Conservation (phyloP, 441 rosid species). For the Raphanus hybrid region DNA sequence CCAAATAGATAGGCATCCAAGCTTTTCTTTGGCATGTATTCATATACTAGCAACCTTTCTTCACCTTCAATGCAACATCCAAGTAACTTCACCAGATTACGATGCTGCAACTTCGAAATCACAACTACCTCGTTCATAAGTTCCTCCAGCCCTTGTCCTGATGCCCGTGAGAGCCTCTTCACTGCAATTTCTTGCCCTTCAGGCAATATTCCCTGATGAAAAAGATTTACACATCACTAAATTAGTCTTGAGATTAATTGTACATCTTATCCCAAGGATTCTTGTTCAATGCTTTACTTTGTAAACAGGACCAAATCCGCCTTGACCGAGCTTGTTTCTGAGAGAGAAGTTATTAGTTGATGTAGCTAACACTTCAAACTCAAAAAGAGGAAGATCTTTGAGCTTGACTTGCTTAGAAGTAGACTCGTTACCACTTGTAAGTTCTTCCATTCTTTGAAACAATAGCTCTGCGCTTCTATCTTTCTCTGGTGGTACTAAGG, state of each 20-base stretch:
- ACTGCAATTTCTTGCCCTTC: background rate
- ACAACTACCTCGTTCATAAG: background rate
- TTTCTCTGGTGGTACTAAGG: background rate
- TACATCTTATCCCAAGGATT: background rate
- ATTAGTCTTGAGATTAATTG: background rate
- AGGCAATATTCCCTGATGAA: background rate
- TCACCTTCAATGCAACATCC: background rate
- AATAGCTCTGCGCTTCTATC: background rate
- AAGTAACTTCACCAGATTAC: background rate
- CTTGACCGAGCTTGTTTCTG: background rate
- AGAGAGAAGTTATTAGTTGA: background rate
- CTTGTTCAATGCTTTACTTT: background rate
- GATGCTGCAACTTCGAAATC: background rate
- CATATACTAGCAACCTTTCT: background rate
- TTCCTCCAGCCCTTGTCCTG: background rate
- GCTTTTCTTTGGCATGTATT: background rate
- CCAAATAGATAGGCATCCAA: background rate
- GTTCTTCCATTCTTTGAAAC: background rate
- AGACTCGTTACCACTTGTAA: background rate
- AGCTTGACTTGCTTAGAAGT: background rate
- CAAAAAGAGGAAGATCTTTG: conserved; percentile 1
- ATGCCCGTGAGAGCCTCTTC: background rate
- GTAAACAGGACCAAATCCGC: conserved; percentile 7
- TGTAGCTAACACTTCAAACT: background rate
- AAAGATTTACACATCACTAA: background rate